These are phyloP conservation scores for Xylaria digitata DNA, from an alignment of 2,329 filamentous ascomycete genomes.

Conservation along the genomic window DNA sequence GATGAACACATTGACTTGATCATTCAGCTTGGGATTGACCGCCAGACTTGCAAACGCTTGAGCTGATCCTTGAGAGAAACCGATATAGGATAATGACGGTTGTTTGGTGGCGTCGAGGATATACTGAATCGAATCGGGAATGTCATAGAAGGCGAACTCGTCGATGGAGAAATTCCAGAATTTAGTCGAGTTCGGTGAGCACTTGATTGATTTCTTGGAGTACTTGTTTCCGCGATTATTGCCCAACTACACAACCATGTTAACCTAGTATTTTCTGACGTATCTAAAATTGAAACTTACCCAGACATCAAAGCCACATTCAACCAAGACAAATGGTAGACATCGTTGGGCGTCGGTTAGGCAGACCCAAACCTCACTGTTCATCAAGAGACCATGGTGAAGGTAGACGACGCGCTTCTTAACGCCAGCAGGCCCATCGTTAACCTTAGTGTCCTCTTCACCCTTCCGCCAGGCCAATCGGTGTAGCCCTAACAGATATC, in stretches of 20 bases:
- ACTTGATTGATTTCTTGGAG: constrained; percentile 89
- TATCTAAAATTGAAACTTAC: constrained; percentile 57
- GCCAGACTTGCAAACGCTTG: constrained; percentile 95
- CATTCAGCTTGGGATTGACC: constrained; percentile 91
- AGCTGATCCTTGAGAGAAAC: constrained; percentile 96
- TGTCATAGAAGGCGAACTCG: constrained; percentile 97
- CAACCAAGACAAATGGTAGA: constrained; percentile 88
- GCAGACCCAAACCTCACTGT: constrained; percentile 98
- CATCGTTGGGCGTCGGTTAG: constrained; percentile 86
- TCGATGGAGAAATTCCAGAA: constrained; percentile 99
- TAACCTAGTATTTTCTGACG: constrained; percentile 36
- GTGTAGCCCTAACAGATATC: constrained; percentile 91
- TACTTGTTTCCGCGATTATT: constrained; percentile 99
- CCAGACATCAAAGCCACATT: constrained; percentile 96
- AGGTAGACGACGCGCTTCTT: constrained; percentile 91
- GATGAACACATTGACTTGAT: constrained; percentile 95
- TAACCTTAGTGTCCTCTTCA: constrained; percentile 83
- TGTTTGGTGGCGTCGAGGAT: constrained; percentile 86
- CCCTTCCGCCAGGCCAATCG: constrained; percentile 84
- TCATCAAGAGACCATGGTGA: constrained; percentile 97
- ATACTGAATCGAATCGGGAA: constrained; percentile 93
- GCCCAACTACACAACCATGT: constrained; percentile 70
- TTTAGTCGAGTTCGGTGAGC: constrained; percentile 76
- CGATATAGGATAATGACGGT: constrained; percentile 90
- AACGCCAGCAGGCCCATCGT: constrained; percentile 73